Percentiles rank a stretch among this genome's conserved stretches.
phyloP scores from a whole-genome alignment of 306 rosid genomes.

The Lathyrus tuberosus region DNA sequence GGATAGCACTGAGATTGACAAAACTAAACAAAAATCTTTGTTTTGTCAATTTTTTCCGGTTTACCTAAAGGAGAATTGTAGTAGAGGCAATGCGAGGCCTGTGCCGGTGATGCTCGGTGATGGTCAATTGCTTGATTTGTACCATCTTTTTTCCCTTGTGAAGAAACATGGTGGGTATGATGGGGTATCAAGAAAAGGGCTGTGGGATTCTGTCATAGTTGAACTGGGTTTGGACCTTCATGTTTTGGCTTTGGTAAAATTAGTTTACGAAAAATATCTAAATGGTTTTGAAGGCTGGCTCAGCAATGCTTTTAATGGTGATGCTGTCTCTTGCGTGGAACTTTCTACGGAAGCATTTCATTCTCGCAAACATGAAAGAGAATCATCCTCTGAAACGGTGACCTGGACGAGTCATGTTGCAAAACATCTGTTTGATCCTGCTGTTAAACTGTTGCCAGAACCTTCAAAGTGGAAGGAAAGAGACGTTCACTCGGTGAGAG shows the following conservation, averaged over 20 bases:
- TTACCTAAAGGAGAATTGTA: conserved; percentile 55
- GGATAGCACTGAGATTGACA: conserved; percentile 37
- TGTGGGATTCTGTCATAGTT: conserved; percentile 66
- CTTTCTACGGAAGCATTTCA: conserved; percentile 43
- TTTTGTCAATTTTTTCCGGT: conserved; percentile 55
- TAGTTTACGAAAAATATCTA: conserved; percentile 66
- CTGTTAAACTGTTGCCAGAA: conserved; percentile 51
- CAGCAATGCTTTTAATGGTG: conserved; percentile 36
- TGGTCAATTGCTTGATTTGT: conserved; percentile 62
- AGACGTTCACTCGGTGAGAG: conserved; percentile 49
- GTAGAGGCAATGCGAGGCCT: conserved; percentile 56
- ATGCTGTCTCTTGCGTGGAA: conserved; percentile 32
- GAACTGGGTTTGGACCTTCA: conserved; percentile 53
- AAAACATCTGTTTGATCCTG: conserved; percentile 54
- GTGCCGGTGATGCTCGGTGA: conserved; percentile 65
- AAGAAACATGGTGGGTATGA: conserved; percentile 72
- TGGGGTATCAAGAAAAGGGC: conserved; percentile 53
- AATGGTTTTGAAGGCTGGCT: conserved; percentile 71
- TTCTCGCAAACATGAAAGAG: conserved; percentile 63
- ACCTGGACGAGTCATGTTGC: conserved; percentile 67
- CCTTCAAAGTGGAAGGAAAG: conserved; percentile 69
- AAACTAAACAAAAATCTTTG: conserved; percentile 45
- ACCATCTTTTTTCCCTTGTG: conserved; percentile 58
- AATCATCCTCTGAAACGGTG: conserved; percentile 62
- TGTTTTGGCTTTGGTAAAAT: conserved; percentile 53